Base-by-base conservation (phyloP, 306 rosid species). In the Cajanus cajan region DNA sequence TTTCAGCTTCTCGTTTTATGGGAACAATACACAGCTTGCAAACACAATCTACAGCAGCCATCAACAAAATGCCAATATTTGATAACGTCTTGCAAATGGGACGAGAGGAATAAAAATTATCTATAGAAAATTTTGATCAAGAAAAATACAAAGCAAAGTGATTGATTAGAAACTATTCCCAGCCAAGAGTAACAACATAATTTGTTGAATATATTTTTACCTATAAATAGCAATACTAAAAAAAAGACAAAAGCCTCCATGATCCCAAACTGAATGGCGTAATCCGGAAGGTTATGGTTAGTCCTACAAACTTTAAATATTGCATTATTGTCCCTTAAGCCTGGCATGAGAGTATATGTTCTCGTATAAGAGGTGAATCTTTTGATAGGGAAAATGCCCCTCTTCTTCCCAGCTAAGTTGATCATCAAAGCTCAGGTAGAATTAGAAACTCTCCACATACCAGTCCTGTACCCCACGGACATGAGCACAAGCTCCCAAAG, bases 401-500 rank as follows among this genome's bases (percentile, higher is more conserved):
- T 14, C 76, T 45, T 63, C 50, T 61, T 66, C 76, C 77, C 16
- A 28, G 48, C 63, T 43, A 57, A 51, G 37, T 80, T 59, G 75
- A 47, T 25, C 40, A 45, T 36, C 72, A 36, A 52, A 28, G 71
- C 59, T 90, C 81, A 93, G 55, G 78, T 69, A 52, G 80, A 85
- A 84, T 87, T 87, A 44, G 80, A 85, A 84, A 92, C 83, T 88
- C 85, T 87, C 98, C 98, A 95, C 83, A 88, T 85, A 74, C 95
- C 91, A 15, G 86, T 91, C 82, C 98, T 88, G 88, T 95, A 95
- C 50, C 98, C 98, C 73, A 84, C 81, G 37, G 97, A 88, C 97
- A 95, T 95, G 79, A 95, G 93, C 71, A 89, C 77, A 77, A 92
- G 94, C 90, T 95, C 98, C 98, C 98, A 95, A 64, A 95, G 98